phyloP scores from a whole-genome alignment of 2,329 filamentous ascomycete genomes.

The Fusarium pseudoanthophilum region DNA sequence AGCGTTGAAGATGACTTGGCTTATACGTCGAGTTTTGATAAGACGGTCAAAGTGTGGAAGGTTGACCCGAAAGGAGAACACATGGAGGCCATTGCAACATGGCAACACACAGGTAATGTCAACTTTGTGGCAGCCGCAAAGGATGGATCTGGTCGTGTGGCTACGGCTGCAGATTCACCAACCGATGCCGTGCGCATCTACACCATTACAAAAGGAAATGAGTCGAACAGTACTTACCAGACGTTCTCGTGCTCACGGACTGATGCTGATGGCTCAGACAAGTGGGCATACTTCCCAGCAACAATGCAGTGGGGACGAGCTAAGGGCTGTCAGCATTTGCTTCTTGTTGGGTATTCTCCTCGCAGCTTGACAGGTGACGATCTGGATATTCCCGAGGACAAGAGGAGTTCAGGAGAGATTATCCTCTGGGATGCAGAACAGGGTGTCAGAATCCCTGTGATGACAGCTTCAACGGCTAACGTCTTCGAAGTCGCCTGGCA shows the following conservation, averaged over 20 bases:
- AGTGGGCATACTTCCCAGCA: slow-evolving; percentile 72
- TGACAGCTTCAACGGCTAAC: slow-evolving; percentile 65
- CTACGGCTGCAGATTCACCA: slow-evolving; percentile 68
- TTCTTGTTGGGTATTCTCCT: slow-evolving; percentile 72
- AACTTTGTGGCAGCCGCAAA: slow-evolving; percentile 70
- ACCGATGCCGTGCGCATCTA: slow-evolving; percentile 68
- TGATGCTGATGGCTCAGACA: slow-evolving; percentile 52
- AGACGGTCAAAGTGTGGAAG: slow-evolving; percentile 69
- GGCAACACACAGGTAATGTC: slow-evolving; percentile 67
- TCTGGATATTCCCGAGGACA: slow-evolving; percentile 67
- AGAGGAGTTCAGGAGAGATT: slow-evolving; percentile 67
- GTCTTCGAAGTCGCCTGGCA: slow-evolving; percentile 75
- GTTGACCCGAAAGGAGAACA: slow-evolving; percentile 50
- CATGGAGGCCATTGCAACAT: slow-evolving; percentile 59
- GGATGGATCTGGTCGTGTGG: slow-evolving; percentile 60
- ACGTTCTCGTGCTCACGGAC: slow-evolving; percentile 56
- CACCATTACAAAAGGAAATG: slow-evolving; percentile 51
- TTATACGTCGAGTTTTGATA: slow-evolving; percentile 71
- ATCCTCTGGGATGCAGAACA: slow-evolving; percentile 66
- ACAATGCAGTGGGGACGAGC: slow-evolving; percentile 71
- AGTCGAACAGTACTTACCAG: slow-evolving; percentile 51
- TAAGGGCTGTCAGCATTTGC: slow-evolving; percentile 58
- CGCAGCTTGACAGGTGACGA: slow-evolving; percentile 64
- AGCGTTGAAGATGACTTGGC: slow-evolving; percentile 57
- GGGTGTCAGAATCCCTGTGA: slow-evolving; percentile 58